Conservation (phyloP, 2,329 filamentous ascomycete species). For the Whalleya microplaca region DNA sequence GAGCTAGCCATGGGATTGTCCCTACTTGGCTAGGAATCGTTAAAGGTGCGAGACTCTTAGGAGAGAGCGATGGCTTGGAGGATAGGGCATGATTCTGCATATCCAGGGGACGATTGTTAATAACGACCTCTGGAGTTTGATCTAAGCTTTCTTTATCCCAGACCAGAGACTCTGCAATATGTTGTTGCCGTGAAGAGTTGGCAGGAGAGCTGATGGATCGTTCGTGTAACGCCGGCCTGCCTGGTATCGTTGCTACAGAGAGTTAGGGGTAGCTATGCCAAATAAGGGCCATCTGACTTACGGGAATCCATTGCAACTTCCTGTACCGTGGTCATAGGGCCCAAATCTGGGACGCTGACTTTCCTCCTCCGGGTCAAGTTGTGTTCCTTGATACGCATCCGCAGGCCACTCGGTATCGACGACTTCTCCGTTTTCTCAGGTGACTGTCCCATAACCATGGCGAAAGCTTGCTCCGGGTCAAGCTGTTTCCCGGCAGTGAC, state of each 20-base stretch:
- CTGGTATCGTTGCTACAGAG: constrained; percentile 65
- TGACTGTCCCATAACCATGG: constrained; percentile 44
- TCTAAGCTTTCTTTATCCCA: constrained; percentile 35
- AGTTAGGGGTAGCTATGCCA: constrained; percentile 27
- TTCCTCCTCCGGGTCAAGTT: constrained; percentile 63
- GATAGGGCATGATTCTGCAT: constrained; percentile 9
- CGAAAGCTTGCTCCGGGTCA: constrained; percentile 54
- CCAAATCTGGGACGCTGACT: constrained; percentile 65
- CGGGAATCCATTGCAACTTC: constrained; percentile 72
- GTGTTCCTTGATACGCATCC: constrained; percentile 61
- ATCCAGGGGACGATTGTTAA: neutral
- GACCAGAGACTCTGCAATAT: constrained; percentile 43
- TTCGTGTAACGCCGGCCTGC: constrained; percentile 66
- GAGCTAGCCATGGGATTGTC: constrained; percentile 38
- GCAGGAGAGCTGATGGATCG: constrained; percentile 66
- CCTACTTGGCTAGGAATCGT: constrained; percentile 54
- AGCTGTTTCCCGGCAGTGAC: constrained; percentile 48
- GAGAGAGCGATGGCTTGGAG: constrained; percentile 49
- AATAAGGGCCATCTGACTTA: constrained; percentile 46
- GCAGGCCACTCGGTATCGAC: constrained; percentile 45
- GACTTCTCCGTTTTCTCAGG: constrained; percentile 47
- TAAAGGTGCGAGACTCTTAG: constrained; percentile 59
- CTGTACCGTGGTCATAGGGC: constrained; percentile 70
- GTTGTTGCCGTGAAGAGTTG: constrained; percentile 51
- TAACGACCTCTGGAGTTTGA: constrained; percentile 12